These are phyloP conservation scores for Claviceps fusiformis DNA, from an alignment of 2,329 filamentous ascomycete species.

Conservation along the genomic window DNA sequence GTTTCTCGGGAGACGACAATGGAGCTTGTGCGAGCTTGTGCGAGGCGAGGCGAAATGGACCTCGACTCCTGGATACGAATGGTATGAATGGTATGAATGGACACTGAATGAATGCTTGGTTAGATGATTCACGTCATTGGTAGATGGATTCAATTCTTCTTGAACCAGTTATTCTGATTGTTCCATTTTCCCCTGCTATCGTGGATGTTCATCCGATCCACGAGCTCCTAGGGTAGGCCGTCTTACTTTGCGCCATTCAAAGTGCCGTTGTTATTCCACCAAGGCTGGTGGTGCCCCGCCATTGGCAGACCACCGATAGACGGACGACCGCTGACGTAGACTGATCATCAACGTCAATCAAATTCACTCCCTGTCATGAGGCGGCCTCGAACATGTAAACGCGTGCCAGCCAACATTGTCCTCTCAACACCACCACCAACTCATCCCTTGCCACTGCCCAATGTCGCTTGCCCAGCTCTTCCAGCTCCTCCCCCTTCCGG, in stretches of 20 bases:
- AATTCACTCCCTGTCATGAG: background rate
- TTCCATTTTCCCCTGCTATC: too few relatives aligned
- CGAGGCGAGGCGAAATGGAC: background rate
- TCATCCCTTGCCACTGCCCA: background rate
- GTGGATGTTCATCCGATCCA: too few relatives aligned
- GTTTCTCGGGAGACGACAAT: background rate
- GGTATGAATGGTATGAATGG: too few relatives aligned
- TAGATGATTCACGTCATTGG: too few relatives aligned
- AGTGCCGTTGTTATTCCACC: too few relatives aligned
- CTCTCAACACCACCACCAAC: background rate
- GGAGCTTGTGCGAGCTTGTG: background rate
- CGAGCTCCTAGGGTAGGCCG: too few relatives aligned
- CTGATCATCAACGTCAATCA: too few relatives aligned
- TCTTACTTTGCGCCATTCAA: too few relatives aligned
- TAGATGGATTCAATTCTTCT: too few relatives aligned
- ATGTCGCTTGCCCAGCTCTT: slow-evolving; percentile 58
- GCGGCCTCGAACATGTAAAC: background rate
- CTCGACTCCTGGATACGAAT: too few relatives aligned
- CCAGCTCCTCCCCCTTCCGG: slow-evolving; percentile 69
- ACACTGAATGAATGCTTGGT: too few relatives aligned
- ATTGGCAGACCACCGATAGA: background rate
- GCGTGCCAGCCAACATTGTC: background rate
- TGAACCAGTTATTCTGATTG: too few relatives aligned
- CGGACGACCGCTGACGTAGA: background rate
- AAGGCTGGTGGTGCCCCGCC: background rate